Percentiles rank a stretch among this genome's conserved stretches.
phyloP scores from a whole-genome alignment of 2,329 filamentous ascomycete species.

The Fusarium praegraminearum region DNA sequence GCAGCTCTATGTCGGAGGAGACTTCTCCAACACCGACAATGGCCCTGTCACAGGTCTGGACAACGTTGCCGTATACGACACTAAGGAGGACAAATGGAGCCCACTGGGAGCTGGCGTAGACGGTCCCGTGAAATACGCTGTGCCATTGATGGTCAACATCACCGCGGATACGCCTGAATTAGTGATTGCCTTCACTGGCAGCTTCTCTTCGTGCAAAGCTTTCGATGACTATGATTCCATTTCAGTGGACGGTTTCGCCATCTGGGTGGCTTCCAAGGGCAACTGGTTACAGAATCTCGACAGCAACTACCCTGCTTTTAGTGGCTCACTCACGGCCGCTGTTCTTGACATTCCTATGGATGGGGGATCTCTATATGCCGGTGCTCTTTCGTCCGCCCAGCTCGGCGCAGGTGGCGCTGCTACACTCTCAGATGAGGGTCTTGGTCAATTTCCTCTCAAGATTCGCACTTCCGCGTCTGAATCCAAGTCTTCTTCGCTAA shows the following conservation, averaged over 20 bases:
- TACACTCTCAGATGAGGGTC: slow-evolving; percentile 66
- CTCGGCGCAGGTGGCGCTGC: slow-evolving; percentile 79
- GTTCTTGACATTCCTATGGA: slow-evolving; percentile 73
- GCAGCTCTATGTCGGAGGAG: slow-evolving; percentile 83
- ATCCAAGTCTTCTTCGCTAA: slow-evolving; percentile 53
- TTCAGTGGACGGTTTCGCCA: slow-evolving; percentile 79
- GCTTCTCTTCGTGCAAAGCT: slow-evolving; percentile 78
- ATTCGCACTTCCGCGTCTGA: slow-evolving; percentile 55
- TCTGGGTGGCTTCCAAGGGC: slow-evolving; percentile 87
- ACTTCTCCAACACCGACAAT: slow-evolving; percentile 80
- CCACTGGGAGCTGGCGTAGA: slow-evolving; percentile 88
- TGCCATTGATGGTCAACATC: slow-evolving; percentile 83
- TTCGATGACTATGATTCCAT: slow-evolving; percentile 73
- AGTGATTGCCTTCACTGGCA: slow-evolving; percentile 82
- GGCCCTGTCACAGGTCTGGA: slow-evolving; percentile 73
- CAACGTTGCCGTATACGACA: slow-evolving; percentile 82
- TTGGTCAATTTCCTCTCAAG: slow-evolving; percentile 70
- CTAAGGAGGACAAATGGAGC: slow-evolving; percentile 75
- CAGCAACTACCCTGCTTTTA: slow-evolving; percentile 72
- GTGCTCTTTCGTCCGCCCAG: slow-evolving; percentile 83
- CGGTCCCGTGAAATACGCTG: slow-evolving; percentile 79
- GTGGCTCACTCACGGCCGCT: slow-evolving; percentile 77
- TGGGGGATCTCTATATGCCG: slow-evolving; percentile 78
- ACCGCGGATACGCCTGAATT: slow-evolving; percentile 75
- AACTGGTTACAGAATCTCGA: slow-evolving; percentile 91